Conservation (phyloP, 2,329 filamentous ascomycete genomes). For the Colletotrichum cuscutae region DNA sequence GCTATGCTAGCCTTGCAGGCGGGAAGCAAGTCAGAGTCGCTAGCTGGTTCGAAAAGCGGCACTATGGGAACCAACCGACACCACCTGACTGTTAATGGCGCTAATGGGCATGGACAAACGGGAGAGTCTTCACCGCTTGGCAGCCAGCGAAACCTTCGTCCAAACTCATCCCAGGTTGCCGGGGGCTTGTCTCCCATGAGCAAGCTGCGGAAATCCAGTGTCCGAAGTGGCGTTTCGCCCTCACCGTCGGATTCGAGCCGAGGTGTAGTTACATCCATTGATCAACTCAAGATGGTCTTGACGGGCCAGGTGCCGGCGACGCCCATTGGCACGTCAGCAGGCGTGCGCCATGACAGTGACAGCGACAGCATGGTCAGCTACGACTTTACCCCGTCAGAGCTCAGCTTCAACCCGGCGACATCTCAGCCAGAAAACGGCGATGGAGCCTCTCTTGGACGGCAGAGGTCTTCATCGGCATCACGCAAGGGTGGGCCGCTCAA, state of each 20-base stretch:
- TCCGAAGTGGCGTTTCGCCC: constrained; percentile 62
- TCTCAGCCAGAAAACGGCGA: constrained; percentile 40
- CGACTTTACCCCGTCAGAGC: constrained; percentile 74
- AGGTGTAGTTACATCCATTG: constrained; percentile 67
- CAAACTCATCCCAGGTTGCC: constrained; percentile 53
- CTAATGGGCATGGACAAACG: constrained; percentile 50
- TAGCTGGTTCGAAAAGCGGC: constrained; percentile 78
- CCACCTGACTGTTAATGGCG: constrained; percentile 66
- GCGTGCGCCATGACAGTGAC: constrained; percentile 62
- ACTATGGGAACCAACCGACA: constrained; percentile 65
- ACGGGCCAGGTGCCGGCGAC: constrained; percentile 59
- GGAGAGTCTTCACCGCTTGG: constrained; percentile 60
- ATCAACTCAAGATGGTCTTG: constrained; percentile 71
- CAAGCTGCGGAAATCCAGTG: constrained; percentile 64
- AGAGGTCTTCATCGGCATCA: constrained; percentile 48
- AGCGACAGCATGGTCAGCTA: constrained; percentile 78
- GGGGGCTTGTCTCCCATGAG: constrained; percentile 46
- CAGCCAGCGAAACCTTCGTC: constrained; percentile 61
- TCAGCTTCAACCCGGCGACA: constrained; percentile 64
- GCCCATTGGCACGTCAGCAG: constrained; percentile 50
- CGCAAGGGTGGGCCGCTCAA: constrained; percentile 53
- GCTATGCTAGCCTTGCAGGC: constrained; percentile 77
- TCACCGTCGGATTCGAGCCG: constrained; percentile 54
- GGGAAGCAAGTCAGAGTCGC: constrained; percentile 76
- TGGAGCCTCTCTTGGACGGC: constrained; percentile 40